phyloP scores from a whole-genome alignment of 352 stramenopile genomes.

The Thraustochytrium striatum region DNA sequence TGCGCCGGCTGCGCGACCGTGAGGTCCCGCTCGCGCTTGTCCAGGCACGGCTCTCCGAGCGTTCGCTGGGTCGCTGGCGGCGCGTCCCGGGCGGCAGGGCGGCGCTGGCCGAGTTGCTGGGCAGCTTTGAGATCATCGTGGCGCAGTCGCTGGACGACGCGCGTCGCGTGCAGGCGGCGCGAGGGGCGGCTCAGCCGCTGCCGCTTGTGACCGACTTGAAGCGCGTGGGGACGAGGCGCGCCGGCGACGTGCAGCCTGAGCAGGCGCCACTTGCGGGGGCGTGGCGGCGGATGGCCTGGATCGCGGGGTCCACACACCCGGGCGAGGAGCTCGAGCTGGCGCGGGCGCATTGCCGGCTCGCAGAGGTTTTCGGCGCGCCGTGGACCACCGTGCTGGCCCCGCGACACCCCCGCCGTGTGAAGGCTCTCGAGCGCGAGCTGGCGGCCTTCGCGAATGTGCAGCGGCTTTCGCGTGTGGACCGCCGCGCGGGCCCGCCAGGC shows the following conservation, averaged over 20 bases:
- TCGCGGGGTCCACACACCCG: conserved; percentile 18
- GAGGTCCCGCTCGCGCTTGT: not conserved
- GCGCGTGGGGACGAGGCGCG: not conserved
- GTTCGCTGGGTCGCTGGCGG: not conserved
- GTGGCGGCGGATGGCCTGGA: not conserved
- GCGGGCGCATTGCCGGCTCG: not conserved
- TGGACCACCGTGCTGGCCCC: conserved; percentile 5
- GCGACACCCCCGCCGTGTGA: not conserved
- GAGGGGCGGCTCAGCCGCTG: not conserved
- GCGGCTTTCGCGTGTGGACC: not conserved
- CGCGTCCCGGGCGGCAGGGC: not conserved
- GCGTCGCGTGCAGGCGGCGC: not conserved
- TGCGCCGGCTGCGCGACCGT: not conserved
- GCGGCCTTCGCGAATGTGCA: not conserved
- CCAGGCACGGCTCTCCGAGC: not conserved
- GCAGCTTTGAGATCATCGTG: conserved; percentile 7
- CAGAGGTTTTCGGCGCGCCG: not conserved
- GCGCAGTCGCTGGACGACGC: not conserved
- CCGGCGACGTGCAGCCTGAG: not conserved
- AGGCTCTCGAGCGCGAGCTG: not conserved
- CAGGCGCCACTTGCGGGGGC: not conserved
- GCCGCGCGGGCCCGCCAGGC: not conserved
- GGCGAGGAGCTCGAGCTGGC: conserved; percentile 25
- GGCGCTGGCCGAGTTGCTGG: not conserved
- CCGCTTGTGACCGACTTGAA: not conserved